Percentiles rank a stretch among this genome's conserved stretches.
These are phyloP conservation scores for Astrothelium macrocarpum DNA, from an alignment of 495 filamentous ascomycete species.

Conservation along the genomic window DNA sequence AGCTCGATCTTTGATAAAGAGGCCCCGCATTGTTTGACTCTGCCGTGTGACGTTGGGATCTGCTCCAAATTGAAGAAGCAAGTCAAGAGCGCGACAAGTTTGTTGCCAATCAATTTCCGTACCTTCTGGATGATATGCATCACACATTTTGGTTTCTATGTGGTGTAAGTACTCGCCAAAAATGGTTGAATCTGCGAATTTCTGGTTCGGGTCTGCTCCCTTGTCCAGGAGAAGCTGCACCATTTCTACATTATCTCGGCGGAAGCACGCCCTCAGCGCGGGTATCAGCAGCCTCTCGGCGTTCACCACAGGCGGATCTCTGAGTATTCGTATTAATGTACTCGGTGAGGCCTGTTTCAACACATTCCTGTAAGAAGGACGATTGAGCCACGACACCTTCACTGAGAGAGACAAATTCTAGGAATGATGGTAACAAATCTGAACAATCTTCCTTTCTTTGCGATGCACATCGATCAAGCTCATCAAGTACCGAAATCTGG, in stretches of 20 bases:
- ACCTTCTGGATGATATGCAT: too few species aligned
- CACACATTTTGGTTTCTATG: too few species aligned
- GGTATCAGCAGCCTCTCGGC: not conserved
- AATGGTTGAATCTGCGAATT: not conserved
- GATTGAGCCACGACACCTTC: not conserved
- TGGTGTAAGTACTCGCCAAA: not conserved
- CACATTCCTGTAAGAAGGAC: not conserved
- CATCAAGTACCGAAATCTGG: not conserved
- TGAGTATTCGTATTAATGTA: not conserved
- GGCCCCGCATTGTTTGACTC: not conserved
- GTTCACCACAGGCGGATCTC: not conserved
- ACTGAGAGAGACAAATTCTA: not conserved
- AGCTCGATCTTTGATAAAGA: not conserved
- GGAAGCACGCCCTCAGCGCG: not conserved
- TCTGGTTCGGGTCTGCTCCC: not conserved
- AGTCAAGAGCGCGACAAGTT: not conserved
- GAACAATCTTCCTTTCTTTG: not conserved
- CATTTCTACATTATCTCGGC: not conserved
- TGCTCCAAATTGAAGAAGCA: not conserved
- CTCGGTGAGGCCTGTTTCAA: not conserved
- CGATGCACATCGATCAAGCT: not conserved
- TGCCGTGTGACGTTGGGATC: not conserved
- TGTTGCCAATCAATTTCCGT: not conserved
- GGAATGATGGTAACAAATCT: not conserved
- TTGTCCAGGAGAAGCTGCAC: not conserved